These are phyloP conservation scores for Phylloporus sp. DNA, from an alignment of 1,284 basidiomycete genomes.

Conservation along the genomic window DNA sequence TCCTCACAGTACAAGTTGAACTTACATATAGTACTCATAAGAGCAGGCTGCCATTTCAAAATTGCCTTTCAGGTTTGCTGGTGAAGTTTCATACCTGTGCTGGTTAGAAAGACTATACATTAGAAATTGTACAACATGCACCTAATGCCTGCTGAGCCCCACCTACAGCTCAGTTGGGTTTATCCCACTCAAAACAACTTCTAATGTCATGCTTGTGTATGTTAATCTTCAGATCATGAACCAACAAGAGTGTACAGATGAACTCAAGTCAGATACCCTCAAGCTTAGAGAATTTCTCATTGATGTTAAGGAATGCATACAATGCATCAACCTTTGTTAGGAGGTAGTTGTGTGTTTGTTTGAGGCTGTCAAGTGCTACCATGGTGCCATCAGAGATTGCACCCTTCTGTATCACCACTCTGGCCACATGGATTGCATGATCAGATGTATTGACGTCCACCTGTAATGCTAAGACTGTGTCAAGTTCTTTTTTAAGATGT, in stretches of 20 bases:
- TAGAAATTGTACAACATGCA: constrained; percentile 6
- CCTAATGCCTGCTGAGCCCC: constrained; percentile 36
- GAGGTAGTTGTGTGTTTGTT: constrained; percentile 21
- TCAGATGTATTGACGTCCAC: constrained; percentile 37
- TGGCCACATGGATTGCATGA: constrained; percentile 20
- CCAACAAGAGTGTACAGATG: constrained; percentile 36
- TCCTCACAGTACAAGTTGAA: constrained; percentile 10
- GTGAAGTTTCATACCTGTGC: constrained; percentile 8
- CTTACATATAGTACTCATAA: constrained; percentile 12
- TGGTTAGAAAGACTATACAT: background rate
- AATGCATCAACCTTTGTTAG: constrained; percentile 17
- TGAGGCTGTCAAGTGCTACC: constrained; percentile 20
- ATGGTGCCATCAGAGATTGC: background rate
- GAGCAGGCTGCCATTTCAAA: constrained; percentile 3
- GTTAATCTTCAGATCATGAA: constrained; percentile 43
- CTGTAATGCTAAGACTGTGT: constrained; percentile 40
- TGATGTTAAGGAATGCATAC: constrained; percentile 42
- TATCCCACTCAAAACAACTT: constrained; percentile 45
- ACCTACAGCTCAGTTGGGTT: constrained; percentile 37
- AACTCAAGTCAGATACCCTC: constrained; percentile 37
- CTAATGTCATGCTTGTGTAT: constrained; percentile 40
- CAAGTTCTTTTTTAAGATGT: constrained; percentile 40
- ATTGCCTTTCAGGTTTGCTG: constrained; percentile 13
- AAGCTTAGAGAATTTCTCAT: constrained; percentile 38
- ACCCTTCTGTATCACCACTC: constrained; percentile 12